A percentile compares a stretch with the other conserved stretches of the same genome.
phyloP scores from a whole-genome alignment of 306 rosid genomes.

The Carpinus viminea region DNA sequence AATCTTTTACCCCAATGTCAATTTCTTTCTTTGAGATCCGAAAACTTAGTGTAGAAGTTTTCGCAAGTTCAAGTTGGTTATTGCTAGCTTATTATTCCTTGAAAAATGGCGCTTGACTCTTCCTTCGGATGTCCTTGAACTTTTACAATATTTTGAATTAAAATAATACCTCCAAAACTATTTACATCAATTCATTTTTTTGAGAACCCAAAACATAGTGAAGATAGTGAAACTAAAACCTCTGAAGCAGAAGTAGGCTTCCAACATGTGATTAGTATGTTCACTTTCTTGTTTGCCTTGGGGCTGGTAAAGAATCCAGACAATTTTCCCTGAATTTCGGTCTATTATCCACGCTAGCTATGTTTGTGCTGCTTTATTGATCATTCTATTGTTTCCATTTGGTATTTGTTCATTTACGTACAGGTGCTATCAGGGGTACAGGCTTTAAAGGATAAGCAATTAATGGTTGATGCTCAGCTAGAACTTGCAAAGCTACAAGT shows the following conservation, averaged over 20 bases:
- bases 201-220: not conserved
- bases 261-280: not conserved
- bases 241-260: not conserved
- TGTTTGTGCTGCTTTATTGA: conserved; percentile 15
- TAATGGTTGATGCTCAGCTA: conserved; percentile 58
- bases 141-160: not conserved
- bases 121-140: not conserved
- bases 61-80: not conserved
- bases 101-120: not conserved
- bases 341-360: not conserved
- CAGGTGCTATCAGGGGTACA: conserved; percentile 88
- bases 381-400: conserved; percentile 5
- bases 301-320: not conserved
- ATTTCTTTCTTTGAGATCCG: not conserved
- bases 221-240: not conserved
- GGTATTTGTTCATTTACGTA: conserved; percentile 26
- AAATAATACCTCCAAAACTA: not conserved
- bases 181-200: not conserved
- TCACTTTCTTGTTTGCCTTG: not conserved
- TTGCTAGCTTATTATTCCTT: not conserved
- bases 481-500: conserved; percentile 60
- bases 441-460: conserved; percentile 70
- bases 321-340: not conserved
- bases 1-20: not conserved
- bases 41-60: not conserved